Base-by-base conservation (phyloP, 2,329 filamentous ascomycete genomes). In the Paramyrothecium sp. region DNA sequence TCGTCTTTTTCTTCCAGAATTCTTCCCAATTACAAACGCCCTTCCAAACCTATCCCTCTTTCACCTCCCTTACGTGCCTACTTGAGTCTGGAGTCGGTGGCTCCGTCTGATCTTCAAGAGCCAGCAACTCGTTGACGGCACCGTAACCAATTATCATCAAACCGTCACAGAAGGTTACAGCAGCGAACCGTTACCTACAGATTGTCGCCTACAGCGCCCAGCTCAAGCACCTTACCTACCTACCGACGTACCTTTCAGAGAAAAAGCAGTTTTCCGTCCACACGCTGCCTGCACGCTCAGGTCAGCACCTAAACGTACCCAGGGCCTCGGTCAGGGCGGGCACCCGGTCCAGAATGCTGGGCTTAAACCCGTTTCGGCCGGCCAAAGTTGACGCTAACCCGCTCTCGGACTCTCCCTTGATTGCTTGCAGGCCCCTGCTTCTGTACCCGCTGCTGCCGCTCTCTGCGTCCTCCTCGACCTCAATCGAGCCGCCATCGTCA, bases 371-470 rank as follows among this genome's bases (percentile, higher is more conserved):
- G 19, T 30, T 30, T 30, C 26, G 26, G 26, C 26, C 26, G 26
- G 10, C 26, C 10, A 30, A 30, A 4, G 5, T 19, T 12, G 38
- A 19, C 59, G 53, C 59, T 60, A 60, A 57, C 41, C 53, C 44
- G n/a, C 56, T 60, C 49, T 48, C 56, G 56, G 51, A 52, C 51
- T 16, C 48, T 58, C 59, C 59, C 59, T 57, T 60, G 34, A 60
- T 60, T 59, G 38, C 20, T 17, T 21, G 34, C 44, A n/a, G 53
- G 53, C 53, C 41, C 44, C 38, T 44, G 38, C n/a, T 44, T n/a
- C 44, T 47, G 44, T n/a, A 47, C 17, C 44, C 20, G 47, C 20
- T n/a, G 13, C 47, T 50, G 16, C 20, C 13, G 13, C 20, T 50
- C 17, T 22, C 10, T 26, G 19, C 19, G 26, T 33, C 54, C n/a